Evolutionary conservation across 2,329 filamentous ascomycete genomes (phyloP).

Genomic region (Calonectria montana): DNA sequence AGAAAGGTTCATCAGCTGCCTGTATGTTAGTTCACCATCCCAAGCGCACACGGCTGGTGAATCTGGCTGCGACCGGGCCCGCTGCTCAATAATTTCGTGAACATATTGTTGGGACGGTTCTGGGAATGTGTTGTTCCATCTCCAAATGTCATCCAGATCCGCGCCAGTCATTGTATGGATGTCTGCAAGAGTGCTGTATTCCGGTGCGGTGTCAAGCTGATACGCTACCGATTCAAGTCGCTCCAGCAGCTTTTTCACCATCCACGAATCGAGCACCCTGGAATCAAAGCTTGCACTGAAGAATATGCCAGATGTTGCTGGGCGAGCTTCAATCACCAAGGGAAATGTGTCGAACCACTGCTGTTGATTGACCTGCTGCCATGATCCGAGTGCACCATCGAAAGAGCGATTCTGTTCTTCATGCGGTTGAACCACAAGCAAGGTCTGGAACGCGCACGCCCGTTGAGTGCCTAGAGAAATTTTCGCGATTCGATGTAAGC

Average conservation of each 20-base stretch:
- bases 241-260: background rate
- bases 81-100: conserved; percentile 26
- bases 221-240: background rate
- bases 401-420: background rate
- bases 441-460: background rate
- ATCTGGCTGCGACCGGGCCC: conserved; percentile 19
- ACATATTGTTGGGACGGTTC: conserved; percentile 29
- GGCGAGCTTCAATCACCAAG: conserved; percentile 8
- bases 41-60: conserved; percentile 37
- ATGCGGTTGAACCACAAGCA: background rate
- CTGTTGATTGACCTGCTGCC: background rate
- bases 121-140: conserved; percentile 23
- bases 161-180: background rate
- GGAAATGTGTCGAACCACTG: conserved; percentile 15
- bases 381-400: conserved; percentile 3
- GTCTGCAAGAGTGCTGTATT: background rate
- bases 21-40: conserved; percentile 51
- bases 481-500: background rate
- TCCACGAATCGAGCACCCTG: background rate
- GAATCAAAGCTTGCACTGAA: conserved; percentile 15
- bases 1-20: conserved; percentile 52
- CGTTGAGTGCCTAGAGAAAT: background rate
- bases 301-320: background rate
- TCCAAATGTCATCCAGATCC: conserved; percentile 33
- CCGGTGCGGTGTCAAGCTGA: background rate